Evolutionary conservation across 2,329 filamentous ascomycete genomes (phyloP).

Genomic region (Leptographium galeiforme): DNA sequence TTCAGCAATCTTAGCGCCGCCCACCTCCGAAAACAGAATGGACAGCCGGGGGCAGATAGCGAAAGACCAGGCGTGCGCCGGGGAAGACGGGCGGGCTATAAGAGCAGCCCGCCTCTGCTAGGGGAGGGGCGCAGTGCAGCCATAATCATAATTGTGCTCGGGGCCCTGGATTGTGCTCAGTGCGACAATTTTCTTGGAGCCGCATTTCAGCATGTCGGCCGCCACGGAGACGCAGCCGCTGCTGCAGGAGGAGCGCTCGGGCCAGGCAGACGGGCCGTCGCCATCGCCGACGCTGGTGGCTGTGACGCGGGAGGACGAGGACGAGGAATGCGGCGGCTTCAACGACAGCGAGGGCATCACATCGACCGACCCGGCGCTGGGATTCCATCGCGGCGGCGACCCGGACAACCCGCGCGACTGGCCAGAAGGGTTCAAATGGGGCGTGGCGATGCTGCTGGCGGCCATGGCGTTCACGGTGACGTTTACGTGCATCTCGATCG

Average conservation of each 20-base stretch:
- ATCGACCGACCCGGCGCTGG: neutral
- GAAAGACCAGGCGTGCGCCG: neutral
- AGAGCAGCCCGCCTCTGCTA: neutral
- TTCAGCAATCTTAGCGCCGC: neutral
- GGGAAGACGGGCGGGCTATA: neutral
- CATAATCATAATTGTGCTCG: neutral
- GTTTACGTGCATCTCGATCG: slow-evolving; percentile 42
- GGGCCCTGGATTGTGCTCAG: neutral
- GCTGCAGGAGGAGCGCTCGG: neutral
- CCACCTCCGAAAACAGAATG: neutral
- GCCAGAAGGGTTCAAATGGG: slow-evolving; percentile 37
- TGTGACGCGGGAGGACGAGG: neutral
- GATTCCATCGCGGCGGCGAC: slow-evolving; percentile 16
- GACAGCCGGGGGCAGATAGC: neutral
- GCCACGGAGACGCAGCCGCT: slow-evolving; percentile 7
- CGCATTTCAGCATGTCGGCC: neutral
- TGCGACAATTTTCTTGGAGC: neutral
- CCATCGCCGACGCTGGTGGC: neutral
- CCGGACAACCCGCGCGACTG: slow-evolving; percentile 40
- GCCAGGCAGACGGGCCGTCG: neutral
- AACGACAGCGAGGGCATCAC: neutral
- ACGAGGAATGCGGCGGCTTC: neutral
- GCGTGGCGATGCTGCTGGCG: slow-evolving; percentile 36
- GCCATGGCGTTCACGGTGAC: slow-evolving; percentile 46
- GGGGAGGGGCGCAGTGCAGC: no score